Percentiles rank a stretch among this genome's conserved stretches.
phyloP scores from a whole-genome alignment of 768 basidiomycete genomes.

The Termitomyces heimii region DNA sequence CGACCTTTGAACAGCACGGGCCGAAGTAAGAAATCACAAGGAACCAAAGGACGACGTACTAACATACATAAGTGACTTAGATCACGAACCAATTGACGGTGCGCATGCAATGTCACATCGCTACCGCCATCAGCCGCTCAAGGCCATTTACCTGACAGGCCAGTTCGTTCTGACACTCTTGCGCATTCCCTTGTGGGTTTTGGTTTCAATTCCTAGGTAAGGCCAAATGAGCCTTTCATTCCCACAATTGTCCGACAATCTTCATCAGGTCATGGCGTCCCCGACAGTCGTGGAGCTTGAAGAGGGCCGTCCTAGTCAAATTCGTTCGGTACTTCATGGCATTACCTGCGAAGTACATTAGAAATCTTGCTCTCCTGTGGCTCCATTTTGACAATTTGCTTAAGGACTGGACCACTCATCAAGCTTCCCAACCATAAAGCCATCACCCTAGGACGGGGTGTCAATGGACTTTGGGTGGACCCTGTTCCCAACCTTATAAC shows the following conservation, averaged over 20 bases:
- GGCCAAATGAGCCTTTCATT: not conserved
- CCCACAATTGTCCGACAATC: not conserved
- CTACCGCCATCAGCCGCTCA: slow-evolving; percentile 42
- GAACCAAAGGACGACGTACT: not conserved
- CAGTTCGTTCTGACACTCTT: slow-evolving; percentile 32
- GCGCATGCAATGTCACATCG: slow-evolving; percentile 19
- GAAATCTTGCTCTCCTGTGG: not conserved
- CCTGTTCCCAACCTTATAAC: slow-evolving; percentile 34
- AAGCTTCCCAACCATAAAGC: slow-evolving; percentile 31
- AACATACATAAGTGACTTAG: not conserved
- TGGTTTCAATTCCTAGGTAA: slow-evolving; percentile 33
- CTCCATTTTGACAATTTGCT: not conserved
- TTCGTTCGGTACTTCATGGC: slow-evolving; percentile 24
- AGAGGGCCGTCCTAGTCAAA: slow-evolving; percentile 31
- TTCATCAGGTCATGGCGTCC: slow-evolving; percentile 34
- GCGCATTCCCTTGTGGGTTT: slow-evolving; percentile 42
- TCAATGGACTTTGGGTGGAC: slow-evolving; percentile 46
- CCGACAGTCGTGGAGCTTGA: slow-evolving; percentile 38
- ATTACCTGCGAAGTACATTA: slow-evolving; percentile 21
- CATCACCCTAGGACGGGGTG: slow-evolving; percentile 31
- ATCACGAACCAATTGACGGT: not conserved
- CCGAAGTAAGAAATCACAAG: not conserved
- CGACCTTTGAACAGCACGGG: not conserved
- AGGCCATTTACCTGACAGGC: slow-evolving; percentile 40
- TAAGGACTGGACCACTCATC: slow-evolving; percentile 29